phyloP scores from a whole-genome alignment of 2,329 filamentous ascomycete genomes.

The Gnomoniopsis sp. region DNA sequence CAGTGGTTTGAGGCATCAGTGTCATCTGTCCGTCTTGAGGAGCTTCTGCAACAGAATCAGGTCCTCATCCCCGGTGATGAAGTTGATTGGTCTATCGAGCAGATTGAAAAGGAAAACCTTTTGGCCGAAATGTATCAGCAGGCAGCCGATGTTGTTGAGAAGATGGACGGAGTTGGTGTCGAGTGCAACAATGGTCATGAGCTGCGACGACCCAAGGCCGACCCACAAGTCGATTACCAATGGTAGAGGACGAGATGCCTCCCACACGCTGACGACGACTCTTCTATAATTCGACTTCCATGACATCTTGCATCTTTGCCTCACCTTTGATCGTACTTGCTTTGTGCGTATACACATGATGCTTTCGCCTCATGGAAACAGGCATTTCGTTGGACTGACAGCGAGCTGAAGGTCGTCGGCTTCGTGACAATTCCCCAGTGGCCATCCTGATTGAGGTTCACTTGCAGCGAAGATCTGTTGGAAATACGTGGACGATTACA shows the following conservation, averaged over 20 bases:
- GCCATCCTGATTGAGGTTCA: too few relatives aligned
- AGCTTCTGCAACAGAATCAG: constrained; percentile 24
- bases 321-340: too few relatives aligned
- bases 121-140: constrained; percentile 22
- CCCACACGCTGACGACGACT: neutral
- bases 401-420: too few relatives aligned
- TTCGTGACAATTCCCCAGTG: too few relatives aligned
- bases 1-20: constrained; percentile 30
- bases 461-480: too few relatives aligned
- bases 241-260: neutral
- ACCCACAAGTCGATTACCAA: neutral
- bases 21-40: constrained; percentile 23
- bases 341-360: too few relatives aligned
- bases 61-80: constrained; percentile 22
- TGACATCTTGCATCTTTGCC: too few relatives aligned
- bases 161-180: constrained; percentile 29
- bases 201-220: neutral
- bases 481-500: too few relatives aligned
- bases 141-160: constrained; percentile 25
- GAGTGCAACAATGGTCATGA: constrained; percentile 8
- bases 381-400: too few relatives aligned
- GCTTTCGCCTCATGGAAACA: too few relatives aligned
- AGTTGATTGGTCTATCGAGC: constrained; percentile 22
- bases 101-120: constrained; percentile 18
- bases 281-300: too few relatives aligned